Evolutionary conservation across 306 rosid species (phyloP).

Genomic region (Quercus mongolica): DNA sequence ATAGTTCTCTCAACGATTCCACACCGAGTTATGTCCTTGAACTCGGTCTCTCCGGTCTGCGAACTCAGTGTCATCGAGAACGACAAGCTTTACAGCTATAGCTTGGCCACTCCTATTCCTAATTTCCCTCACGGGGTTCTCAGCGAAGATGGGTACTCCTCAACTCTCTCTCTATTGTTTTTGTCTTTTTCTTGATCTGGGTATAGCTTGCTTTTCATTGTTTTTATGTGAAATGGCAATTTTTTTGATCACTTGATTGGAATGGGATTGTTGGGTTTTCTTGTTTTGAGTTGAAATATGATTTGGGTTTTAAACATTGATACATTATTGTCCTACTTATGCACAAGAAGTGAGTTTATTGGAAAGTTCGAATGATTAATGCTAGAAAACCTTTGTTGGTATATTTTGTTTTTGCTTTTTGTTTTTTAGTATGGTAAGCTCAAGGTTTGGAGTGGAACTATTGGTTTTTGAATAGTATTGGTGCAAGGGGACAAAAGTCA

Average conservation of each 20-base stretch:
- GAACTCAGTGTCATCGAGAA: constrained; percentile 39
- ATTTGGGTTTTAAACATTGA: neutral
- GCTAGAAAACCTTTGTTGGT: neutral
- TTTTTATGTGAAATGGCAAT: neutral
- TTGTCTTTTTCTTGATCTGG: constrained; percentile 15
- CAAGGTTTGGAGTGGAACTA: neutral
- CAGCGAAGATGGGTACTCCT: constrained; percentile 89
- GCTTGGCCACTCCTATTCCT: constrained; percentile 62
- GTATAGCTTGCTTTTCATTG: neutral
- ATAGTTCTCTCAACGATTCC: constrained; percentile 36
- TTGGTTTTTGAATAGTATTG: neutral
- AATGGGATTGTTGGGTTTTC: neutral
- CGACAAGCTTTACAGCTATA: constrained; percentile 63
- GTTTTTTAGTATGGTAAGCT: neutral
- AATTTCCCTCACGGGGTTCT: constrained; percentile 77
- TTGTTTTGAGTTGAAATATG: neutral
- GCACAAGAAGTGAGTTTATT: neutral
- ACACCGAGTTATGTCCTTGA: constrained; percentile 17
- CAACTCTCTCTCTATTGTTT: neutral
- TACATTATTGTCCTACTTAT: neutral
- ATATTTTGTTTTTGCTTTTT: neutral
- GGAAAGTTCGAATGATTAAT: neutral
- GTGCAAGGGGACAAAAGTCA: neutral
- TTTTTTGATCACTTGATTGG: neutral
- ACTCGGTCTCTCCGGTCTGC: constrained; percentile 43